Evolutionary conservation across 2,329 filamentous ascomycete species (phyloP).

Genomic region (Aspergillus aculeatus): DNA sequence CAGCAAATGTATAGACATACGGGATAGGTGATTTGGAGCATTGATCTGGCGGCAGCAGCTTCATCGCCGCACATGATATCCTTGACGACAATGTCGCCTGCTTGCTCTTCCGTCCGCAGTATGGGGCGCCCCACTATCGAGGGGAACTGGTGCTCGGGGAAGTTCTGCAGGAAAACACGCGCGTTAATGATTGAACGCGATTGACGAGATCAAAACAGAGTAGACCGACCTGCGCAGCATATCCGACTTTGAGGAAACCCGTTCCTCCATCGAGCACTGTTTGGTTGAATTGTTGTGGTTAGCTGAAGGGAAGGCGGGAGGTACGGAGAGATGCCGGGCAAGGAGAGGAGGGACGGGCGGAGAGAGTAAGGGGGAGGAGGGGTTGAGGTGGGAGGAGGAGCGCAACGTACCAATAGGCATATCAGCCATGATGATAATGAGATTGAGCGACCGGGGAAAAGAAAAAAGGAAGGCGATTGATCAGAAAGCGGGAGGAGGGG

Average conservation of each 20-base stretch:
- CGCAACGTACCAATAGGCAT: constrained; percentile 48
- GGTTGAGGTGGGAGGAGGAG: constrained; percentile 8
- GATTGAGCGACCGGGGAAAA: neutral
- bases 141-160: constrained; percentile 97
- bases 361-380: constrained; percentile 20
- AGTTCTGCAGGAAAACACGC: constrained; percentile 65
- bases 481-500: constrained; percentile 14
- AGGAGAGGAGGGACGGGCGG: constrained; percentile 5
- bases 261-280: constrained; percentile 98
- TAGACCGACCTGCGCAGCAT: constrained; percentile 74
- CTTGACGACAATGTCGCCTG: constrained; percentile 74
- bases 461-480: neutral
- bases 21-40: constrained; percentile 98
- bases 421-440: constrained; percentile 43
- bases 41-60: constrained; percentile 88
- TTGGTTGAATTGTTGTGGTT: constrained; percentile 28
- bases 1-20: constrained; percentile 46
- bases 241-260: constrained; percentile 99
- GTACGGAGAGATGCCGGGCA: neutral
- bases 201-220: neutral
- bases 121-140: constrained; percentile 98
- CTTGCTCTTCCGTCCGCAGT: constrained; percentile 88
- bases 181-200: constrained; percentile 1
- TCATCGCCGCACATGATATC: constrained; percentile 99
- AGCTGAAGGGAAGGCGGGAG: constrained; percentile 11